Base-by-base conservation (phyloP, 176 grass and related monocot genomes). In the Poa annua region DNA sequence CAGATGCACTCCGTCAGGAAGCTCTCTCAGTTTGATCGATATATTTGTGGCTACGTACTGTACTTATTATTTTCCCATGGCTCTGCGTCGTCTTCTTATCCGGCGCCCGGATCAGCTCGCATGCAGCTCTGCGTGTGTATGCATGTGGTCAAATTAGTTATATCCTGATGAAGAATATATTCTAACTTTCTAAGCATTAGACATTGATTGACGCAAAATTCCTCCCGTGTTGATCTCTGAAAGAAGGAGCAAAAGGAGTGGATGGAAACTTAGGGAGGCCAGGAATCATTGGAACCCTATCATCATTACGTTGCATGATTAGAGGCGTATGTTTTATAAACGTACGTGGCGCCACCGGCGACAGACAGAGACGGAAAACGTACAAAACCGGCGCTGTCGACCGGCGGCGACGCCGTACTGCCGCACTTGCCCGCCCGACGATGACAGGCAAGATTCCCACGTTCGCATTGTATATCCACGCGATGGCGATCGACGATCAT, bases 341-440 rank as follows among this genome's bases (percentile, higher is more conserved):
- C 29, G 29, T 29, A 39, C n/a, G 52, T 12, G 39, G 52, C 3
- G 25, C 39, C 44, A 20, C 24, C 52, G 54, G 60, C n/a, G 42
- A 64, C 52, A 7, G 42, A 64, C 52, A 7, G 3, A 4, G 44
- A 26, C 14, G 8, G 15, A 83, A 75, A 75, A 53, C 79, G 12
- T 82, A 55, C 72, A 87, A 74, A 80, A 6, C 10, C 56, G 77
- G 68, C 72, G 79, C 63, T 70, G 72, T 61, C 44, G 1, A 12
- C 8, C 62, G 62, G 61, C 71, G 61, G 78, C 60, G 69, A 65
- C 48, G 34, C 77, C 24, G 26, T 32, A 8, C 62, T 34, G 29
- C 29, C 33, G 48, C 48, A 50, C 48, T 50, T 17, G 48, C 44
- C 59, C 59, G 47, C 36, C 4, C 51, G 85, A 82, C 39, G 3